Evolutionary conservation across 768 basidiomycete species (phyloP).

Genomic region (Psilocybe azurescens): DNA sequence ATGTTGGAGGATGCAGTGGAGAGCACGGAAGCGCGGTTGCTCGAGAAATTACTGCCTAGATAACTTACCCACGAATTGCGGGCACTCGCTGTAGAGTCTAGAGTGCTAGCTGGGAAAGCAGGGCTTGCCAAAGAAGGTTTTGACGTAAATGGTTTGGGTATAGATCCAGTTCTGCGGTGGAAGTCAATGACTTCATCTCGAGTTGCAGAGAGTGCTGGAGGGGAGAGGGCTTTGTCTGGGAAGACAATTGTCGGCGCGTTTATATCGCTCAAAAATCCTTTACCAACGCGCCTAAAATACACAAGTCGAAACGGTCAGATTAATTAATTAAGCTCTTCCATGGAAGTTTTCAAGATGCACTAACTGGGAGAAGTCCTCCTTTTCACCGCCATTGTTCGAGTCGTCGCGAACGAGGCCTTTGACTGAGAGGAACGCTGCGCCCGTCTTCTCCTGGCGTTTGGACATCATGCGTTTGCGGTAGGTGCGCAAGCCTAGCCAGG

Average conservation of each 20-base stretch:
- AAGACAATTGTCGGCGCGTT: slow-evolving; percentile 53
- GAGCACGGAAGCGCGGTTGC: slow-evolving; percentile 45
- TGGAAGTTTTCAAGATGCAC: slow-evolving; percentile 14
- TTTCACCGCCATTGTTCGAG: slow-evolving; percentile 20
- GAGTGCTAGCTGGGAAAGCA: slow-evolving; percentile 42
- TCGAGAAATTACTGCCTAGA: slow-evolving; percentile 23
- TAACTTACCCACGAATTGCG: slow-evolving; percentile 35
- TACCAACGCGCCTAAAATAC: slow-evolving; percentile 19
- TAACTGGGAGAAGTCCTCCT: slow-evolving; percentile 28
- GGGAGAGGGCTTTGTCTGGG: slow-evolving; percentile 53
- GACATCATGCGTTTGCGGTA: slow-evolving; percentile 44
- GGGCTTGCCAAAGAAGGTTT: slow-evolving; percentile 3
- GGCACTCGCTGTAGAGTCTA: slow-evolving; percentile 31
- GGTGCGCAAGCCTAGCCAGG: slow-evolving; percentile 49
- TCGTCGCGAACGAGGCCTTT: slow-evolving; percentile 48
- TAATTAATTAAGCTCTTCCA: background rate
- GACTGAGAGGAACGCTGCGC: slow-evolving; percentile 52
- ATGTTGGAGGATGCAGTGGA: slow-evolving; percentile 39
- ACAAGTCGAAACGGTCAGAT: background rate
- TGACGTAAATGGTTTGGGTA: slow-evolving; percentile 44
- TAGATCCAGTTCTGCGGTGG: slow-evolving; percentile 45
- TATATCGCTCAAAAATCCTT: slow-evolving; percentile 45
- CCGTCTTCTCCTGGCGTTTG: slow-evolving; percentile 41
- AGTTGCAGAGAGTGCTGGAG: slow-evolving; percentile 30
- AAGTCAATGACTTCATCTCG: slow-evolving; percentile 49